Evolutionary conservation across 208 protist genomes (phyloP).

Genomic region (Lotmaria passim): DNA sequence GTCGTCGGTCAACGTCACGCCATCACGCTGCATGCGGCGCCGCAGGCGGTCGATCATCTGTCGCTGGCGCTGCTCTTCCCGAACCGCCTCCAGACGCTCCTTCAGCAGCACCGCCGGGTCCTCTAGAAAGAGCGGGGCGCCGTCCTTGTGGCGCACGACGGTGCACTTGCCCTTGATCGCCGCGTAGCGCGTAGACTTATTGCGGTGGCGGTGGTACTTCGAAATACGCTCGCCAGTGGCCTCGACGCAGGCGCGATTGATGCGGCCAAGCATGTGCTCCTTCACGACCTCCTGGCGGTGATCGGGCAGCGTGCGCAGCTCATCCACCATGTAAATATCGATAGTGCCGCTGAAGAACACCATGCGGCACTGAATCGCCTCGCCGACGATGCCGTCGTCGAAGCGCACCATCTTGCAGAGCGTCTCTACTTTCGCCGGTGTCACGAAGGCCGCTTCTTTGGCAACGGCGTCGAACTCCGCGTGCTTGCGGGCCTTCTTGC

Average conservation of each 20-base stretch:
- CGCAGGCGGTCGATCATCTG: background rate
- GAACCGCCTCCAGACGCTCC: constrained; percentile 12
- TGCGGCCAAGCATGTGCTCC: constrained; percentile 76
- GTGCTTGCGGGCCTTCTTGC: constrained; percentile 56
- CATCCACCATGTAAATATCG: constrained; percentile 68
- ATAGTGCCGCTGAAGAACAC: constrained; percentile 73
- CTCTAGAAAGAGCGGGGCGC: constrained; percentile 62
- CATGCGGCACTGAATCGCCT: constrained; percentile 67
- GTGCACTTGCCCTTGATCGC: constrained; percentile 76
- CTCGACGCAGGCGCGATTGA: constrained; percentile 59
- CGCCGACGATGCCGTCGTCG: constrained; percentile 68
- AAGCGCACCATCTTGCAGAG: constrained; percentile 74
- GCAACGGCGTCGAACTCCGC: constrained; percentile 41
- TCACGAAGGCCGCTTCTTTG: constrained; percentile 43
- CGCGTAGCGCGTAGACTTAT: constrained; percentile 53
- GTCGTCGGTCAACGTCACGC: constrained; percentile 2
- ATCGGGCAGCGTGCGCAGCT: constrained; percentile 39
- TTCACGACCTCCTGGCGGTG: constrained; percentile 48
- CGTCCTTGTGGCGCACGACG: constrained; percentile 49
- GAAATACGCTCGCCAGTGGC: constrained; percentile 56
- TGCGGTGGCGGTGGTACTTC: constrained; percentile 80
- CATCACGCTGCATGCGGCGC: background rate
- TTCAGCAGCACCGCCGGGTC: constrained; percentile 50
- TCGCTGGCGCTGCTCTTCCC: constrained; percentile 11
- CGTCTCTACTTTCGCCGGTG: constrained; percentile 62